These are phyloP conservation scores for Coelastrella sp. DNA, from an alignment of 139 green algal species.

Conservation along the genomic window DNA sequence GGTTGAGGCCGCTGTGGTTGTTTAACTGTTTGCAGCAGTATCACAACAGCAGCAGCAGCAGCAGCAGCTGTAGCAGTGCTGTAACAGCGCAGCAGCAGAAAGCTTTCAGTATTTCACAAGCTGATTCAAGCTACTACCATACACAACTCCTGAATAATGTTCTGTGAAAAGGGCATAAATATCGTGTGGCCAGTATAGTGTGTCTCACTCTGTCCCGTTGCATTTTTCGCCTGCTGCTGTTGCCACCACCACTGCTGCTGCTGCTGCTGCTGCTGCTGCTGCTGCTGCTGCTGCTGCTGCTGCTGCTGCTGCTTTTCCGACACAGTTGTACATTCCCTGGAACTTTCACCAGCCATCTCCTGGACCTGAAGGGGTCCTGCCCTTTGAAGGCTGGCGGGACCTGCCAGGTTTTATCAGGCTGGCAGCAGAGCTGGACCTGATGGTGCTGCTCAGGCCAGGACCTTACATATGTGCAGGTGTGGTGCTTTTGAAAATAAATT, in stretches of 20 bases:
- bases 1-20: no score
- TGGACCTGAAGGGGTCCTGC: neutral
- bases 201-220: no score
- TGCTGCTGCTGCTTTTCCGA: neutral
- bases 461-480: slow-evolving; percentile 64
- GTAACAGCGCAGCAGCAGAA: no score
- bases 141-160: no score
- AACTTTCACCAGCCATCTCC: slow-evolving; percentile 71
- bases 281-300: slow-evolving; percentile 12
- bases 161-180: no score
- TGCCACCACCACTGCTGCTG: neutral
- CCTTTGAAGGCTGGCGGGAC: slow-evolving; percentile 31
- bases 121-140: no score
- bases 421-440: slow-evolving; percentile 53
- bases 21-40: no score
- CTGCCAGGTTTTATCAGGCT: slow-evolving; percentile 28
- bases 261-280: neutral
- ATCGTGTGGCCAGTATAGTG: no score
- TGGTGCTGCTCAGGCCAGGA: slow-evolving; percentile 68
- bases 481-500: neutral
- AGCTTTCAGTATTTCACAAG: no score
- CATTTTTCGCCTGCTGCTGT: neutral
- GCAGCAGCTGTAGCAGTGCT: no score
- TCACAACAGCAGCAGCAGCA: no score
- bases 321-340: slow-evolving; percentile 66